Evolutionary conservation across 163 green algal species (phyloP).

Genomic region (Scenedesmus sp.): DNA sequence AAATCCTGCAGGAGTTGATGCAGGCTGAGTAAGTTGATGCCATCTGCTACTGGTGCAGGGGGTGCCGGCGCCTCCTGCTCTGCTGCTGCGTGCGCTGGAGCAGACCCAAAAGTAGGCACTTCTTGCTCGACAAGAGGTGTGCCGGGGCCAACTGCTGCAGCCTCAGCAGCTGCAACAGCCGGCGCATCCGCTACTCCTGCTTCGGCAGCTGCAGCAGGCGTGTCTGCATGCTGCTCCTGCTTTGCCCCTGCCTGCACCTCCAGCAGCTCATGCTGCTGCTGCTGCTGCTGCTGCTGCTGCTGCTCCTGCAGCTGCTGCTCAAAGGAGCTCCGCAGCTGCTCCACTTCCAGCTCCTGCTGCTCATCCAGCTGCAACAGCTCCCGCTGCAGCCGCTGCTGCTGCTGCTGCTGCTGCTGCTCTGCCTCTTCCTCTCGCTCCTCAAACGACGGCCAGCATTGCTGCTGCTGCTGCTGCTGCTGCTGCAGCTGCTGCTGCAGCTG

Average conservation of each 20-base stretch:
- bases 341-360: neutral
- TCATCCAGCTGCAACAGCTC: neutral
- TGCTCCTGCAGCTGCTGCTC: neutral
- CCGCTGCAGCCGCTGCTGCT: neutral
- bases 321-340: neutral
- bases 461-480: neutral
- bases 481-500: neutral
- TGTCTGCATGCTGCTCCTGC: neutral
- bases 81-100: neutral
- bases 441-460: neutral
- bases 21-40: neutral
- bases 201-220: neutral
- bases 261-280: neutral
- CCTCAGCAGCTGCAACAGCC: neutral
- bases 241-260: neutral
- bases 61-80: neutral
- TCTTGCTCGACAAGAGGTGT: neutral
- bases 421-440: neutral
- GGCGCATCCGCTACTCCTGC: neutral
- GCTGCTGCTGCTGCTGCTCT: neutral
- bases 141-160: neutral
- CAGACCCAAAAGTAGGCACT: neutral
- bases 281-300: neutral
- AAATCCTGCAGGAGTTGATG: neutral
- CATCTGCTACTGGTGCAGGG: neutral